Evolutionary conservation across 139 green algal species (phyloP).

Genomic region (Astrephomene gubernaculifera): DNA sequence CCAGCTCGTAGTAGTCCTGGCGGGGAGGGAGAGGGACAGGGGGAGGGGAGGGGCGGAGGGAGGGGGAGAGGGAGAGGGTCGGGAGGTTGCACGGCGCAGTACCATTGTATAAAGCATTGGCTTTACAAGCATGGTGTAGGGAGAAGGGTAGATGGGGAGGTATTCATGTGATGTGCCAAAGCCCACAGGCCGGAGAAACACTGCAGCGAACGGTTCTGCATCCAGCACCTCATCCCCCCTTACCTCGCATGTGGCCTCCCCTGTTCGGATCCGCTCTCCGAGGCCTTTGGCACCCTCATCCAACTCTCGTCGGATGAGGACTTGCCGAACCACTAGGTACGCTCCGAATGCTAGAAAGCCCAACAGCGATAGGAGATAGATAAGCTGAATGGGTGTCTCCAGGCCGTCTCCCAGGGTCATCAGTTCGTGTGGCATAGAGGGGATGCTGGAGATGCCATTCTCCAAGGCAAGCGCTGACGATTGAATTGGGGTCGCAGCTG

Average conservation of each 20-base stretch:
- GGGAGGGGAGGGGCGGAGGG: too few relatives aligned
- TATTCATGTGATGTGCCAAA: too few relatives aligned
- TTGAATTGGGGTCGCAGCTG: not conserved
- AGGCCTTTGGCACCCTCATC: conserved; percentile 97
- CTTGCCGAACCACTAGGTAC: conserved; percentile 96
- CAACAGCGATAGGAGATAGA: conserved; percentile 92
- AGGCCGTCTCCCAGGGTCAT: conserved; percentile 78
- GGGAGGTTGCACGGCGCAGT: too few relatives aligned
- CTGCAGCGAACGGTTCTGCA: too few relatives aligned
- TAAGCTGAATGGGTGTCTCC: conserved; percentile 89
- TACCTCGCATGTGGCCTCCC: conserved; percentile 85
- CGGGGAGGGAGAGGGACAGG: too few relatives aligned
- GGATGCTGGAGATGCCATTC: conserved; percentile 5
- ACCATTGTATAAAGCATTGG: too few relatives aligned
- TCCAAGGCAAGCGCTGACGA: not conserved
- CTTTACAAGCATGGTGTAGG: too few relatives aligned
- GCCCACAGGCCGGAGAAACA: too few relatives aligned
- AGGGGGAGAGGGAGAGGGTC: too few relatives aligned
- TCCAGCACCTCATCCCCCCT: too few relatives aligned
- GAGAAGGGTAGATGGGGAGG: too few relatives aligned
- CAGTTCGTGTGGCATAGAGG: conserved; percentile 26
- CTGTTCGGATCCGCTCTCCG: conserved; percentile 91
- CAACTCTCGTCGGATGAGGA: conserved; percentile 94
- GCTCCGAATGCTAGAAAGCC: conserved; percentile 88
- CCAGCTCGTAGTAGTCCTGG: conserved; percentile 98